Conservation (phyloP, 305 asterid species). For the Lippia alba region DNA sequence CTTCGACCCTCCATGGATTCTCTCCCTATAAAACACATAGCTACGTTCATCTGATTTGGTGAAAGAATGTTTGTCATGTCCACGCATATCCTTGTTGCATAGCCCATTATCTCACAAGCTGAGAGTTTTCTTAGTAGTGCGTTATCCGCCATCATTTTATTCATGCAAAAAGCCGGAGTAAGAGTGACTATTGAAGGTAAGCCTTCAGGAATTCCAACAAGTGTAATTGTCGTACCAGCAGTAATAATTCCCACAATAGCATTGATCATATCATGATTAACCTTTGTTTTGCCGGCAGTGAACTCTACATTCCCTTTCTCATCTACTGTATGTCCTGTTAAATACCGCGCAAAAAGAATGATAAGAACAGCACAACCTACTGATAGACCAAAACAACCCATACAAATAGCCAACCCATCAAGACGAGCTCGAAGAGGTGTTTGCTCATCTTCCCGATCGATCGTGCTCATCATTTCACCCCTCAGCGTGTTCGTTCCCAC, state of each 20-base stretch:
- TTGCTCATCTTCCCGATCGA: conserved; percentile 19
- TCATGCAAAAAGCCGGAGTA: conserved; percentile 29
- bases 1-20: conserved; percentile 11
- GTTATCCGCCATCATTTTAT: background rate
- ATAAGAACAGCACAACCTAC: conserved; percentile 44
- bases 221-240: conserved; percentile 40
- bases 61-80: conserved; percentile 31
- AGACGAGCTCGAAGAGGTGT: conserved; percentile 48
- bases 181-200: conserved; percentile 39
- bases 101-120: conserved; percentile 47
- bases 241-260: conserved; percentile 38
- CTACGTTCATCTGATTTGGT: conserved; percentile 37
- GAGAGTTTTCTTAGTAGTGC: conserved; percentile 41
- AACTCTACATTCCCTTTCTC: no score
- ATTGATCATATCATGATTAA: conserved; percentile 33
- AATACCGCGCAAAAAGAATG: conserved; percentile 32
- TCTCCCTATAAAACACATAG: background rate
- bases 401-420: conserved; percentile 37
- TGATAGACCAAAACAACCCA: conserved; percentile 40
- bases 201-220: conserved; percentile 31
- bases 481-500: conserved; percentile 51
- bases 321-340: no score
- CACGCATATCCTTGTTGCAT: conserved; percentile 42
- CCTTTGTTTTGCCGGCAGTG: no score
- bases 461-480: conserved; percentile 51